Base-by-base conservation (phyloP, 352 stramenopile genomes). In the Globisporangium spinosum region DNA sequence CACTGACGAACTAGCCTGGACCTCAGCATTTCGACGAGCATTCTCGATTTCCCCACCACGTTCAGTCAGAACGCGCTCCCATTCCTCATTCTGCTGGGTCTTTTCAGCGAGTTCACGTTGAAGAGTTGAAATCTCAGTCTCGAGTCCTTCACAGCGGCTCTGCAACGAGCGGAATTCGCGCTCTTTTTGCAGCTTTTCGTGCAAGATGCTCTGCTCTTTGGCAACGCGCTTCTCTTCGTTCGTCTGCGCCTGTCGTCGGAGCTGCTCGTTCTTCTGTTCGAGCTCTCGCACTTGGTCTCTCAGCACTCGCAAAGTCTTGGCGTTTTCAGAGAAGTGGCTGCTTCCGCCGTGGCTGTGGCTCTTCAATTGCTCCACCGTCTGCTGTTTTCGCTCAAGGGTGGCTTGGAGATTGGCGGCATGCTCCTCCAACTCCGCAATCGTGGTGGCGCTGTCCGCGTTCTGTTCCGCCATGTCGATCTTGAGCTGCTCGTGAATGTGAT, bases 331-430 rank as follows among this genome's bases (percentile, higher is more conserved):
- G 53, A 70, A 66, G 47, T 77, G 65, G 47, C 77, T 62, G 29
- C 76, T 78, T 2, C 80, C 73, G 27, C 58, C 62, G 45, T 67
- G 54, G 34, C 70, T 67, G 40, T 77, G 69, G 10, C 82, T 76
- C 69, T 86, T 81, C 20, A 90, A 62, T 64, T 89, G 72, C 8
- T 75, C 71, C 20, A 63, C 84, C 70, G 70, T 82, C 71, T 77
- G 78, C 67, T 80, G 85, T 61, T 77, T 73, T 70, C 73, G 80
- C 56, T 82, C 82, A 38, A 93, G 57, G 51, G 87, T 80, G n/a
- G 74, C 76, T 61, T 90, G 81, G 13, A 93, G 64, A 47, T 90
- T 80, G 22, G 70, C 66, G 13, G 85, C 69, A n/a, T 87, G 74
- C n/a, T 87, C 75, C 64, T 85, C 70, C 25, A 89, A 68, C 12